Conservation (phyloP, 257 asterid species). For the Mentha longifolia region DNA sequence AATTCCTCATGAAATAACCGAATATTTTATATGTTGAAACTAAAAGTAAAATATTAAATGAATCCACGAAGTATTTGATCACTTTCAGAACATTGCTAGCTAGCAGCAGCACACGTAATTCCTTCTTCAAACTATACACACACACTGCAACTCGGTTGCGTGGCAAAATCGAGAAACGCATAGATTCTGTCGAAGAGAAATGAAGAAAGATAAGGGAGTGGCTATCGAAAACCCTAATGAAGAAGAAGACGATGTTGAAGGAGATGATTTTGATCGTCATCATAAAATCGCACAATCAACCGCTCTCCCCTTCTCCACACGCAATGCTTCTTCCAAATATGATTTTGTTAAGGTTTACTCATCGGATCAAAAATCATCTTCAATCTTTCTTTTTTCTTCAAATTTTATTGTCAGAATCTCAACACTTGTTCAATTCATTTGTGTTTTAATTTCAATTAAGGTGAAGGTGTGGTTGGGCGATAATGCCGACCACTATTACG, state of each 20-base stretch:
- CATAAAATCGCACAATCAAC: slow-evolving; percentile 32
- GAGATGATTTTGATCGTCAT: slow-evolving; percentile 40
- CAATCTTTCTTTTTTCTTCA: neutral
- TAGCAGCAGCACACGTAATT: too few species aligned
- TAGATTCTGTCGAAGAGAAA: slow-evolving; percentile 23
- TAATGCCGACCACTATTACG: slow-evolving; percentile 98
- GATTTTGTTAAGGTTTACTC: slow-evolving; percentile 88
- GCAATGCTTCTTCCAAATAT: slow-evolving; percentile 91
- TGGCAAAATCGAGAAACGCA: neutral
- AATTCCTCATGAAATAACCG: too few species aligned
- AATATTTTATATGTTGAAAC: too few species aligned
- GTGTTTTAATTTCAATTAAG: slow-evolving; percentile 39
- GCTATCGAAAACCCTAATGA: slow-evolving; percentile 47
- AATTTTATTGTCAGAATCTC: slow-evolving; percentile 2
- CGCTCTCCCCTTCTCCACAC: slow-evolving; percentile 67
- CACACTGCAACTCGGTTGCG: too few species aligned
- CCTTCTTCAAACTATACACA: too few species aligned
- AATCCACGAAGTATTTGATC: too few species aligned
- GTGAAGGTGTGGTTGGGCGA: slow-evolving; percentile 99
- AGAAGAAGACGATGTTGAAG: slow-evolving; percentile 35
- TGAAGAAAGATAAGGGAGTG: slow-evolving; percentile 60
- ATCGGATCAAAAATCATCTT: slow-evolving; percentile 14
- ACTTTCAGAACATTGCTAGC: too few species aligned
- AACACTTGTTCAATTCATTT: neutral
- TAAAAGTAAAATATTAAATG: too few species aligned